A percentile compares a stretch with the other conserved stretches of the same genome.
Evolutionary conservation across 257 asterid genomes (phyloP).

Genomic region (Rhazya stricta): DNA sequence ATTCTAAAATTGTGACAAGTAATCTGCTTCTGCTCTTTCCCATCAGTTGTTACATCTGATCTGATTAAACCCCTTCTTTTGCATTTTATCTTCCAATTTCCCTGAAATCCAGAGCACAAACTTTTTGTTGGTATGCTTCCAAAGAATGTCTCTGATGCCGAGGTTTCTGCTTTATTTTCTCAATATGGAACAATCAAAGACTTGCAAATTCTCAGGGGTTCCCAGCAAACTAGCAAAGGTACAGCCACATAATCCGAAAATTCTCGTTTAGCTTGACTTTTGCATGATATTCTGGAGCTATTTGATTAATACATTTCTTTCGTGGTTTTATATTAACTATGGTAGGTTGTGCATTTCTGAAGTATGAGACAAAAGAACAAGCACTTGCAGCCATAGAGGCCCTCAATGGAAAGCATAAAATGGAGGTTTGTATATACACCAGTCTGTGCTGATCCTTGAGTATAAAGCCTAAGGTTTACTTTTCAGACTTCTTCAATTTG

Average conservation of each 20-base stretch:
- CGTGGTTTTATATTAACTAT: conserved; percentile 8
- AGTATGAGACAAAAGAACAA: conserved; percentile 85
- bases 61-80: conserved; percentile 1
- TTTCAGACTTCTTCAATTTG: not conserved
- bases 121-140: conserved; percentile 98
- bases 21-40: conserved; percentile 8
- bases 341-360: conserved; percentile 90
- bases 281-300: conserved; percentile 1
- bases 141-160: conserved; percentile 76
- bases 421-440: conserved; percentile 67
- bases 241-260: conserved; percentile 3
- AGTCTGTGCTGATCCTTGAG: conserved; percentile 1
- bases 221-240: conserved; percentile 96
- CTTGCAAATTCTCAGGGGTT: conserved; percentile 85
- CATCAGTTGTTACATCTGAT: conserved; percentile 7
- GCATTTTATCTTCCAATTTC: conserved; percentile 14
- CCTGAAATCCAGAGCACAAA: conserved; percentile 68
- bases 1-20: not conserved
- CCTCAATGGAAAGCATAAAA: conserved; percentile 85
- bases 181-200: conserved; percentile 79
- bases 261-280: conserved; percentile 9
- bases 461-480: not conserved
- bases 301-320: conserved; percentile 4
- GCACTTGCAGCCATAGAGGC: conserved; percentile 87
- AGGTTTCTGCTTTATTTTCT: conserved; percentile 76